phyloP scores from a whole-genome alignment of 139 green algal genomes.

The Tetradesmus obliquus region DNA sequence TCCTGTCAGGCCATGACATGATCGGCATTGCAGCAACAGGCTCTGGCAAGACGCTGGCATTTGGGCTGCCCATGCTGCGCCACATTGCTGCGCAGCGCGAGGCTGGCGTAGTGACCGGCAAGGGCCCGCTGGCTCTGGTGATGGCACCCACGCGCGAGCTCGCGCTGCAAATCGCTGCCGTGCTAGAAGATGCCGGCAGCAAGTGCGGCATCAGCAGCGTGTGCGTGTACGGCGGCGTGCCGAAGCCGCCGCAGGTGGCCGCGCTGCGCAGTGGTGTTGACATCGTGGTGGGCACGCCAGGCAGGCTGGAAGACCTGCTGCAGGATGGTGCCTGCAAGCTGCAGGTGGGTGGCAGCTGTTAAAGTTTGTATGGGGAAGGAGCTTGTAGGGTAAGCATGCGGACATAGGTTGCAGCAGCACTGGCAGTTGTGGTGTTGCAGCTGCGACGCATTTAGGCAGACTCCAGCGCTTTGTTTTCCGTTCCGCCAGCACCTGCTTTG shows the following conservation, averaged over 20 bases:
- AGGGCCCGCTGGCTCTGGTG: slow-evolving; percentile 74
- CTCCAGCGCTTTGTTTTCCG: background rate
- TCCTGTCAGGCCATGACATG: slow-evolving; percentile 83
- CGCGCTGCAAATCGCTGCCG: slow-evolving; percentile 84
- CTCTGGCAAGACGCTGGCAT: slow-evolving; percentile 81
- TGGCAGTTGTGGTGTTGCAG: background rate
- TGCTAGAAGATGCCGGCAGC: slow-evolving; percentile 76
- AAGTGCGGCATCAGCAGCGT: slow-evolving; percentile 67
- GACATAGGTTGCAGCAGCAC: background rate
- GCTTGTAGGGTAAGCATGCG: background rate
- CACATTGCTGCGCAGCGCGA: slow-evolving; percentile 81
- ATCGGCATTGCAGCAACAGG: slow-evolving; percentile 93
- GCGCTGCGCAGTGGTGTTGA: slow-evolving; percentile 56
- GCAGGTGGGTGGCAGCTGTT: slow-evolving; percentile 42
- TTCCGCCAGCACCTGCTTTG: background rate
- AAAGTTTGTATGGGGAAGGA: background rate
- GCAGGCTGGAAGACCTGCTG: slow-evolving; percentile 93
- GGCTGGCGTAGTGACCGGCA: slow-evolving; percentile 29
- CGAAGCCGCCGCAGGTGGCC: slow-evolving; percentile 82
- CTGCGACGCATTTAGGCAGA: background rate
- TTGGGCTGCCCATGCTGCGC: slow-evolving; percentile 85
- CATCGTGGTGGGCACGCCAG: slow-evolving; percentile 92
- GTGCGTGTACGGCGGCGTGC: slow-evolving; percentile 94
- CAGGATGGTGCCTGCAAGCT: slow-evolving; percentile 72
- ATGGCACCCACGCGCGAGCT: slow-evolving; percentile 96